Conservation (phyloP, 2,329 filamentous ascomycete genomes). For the Phaeoacremonium minimum region DNA sequence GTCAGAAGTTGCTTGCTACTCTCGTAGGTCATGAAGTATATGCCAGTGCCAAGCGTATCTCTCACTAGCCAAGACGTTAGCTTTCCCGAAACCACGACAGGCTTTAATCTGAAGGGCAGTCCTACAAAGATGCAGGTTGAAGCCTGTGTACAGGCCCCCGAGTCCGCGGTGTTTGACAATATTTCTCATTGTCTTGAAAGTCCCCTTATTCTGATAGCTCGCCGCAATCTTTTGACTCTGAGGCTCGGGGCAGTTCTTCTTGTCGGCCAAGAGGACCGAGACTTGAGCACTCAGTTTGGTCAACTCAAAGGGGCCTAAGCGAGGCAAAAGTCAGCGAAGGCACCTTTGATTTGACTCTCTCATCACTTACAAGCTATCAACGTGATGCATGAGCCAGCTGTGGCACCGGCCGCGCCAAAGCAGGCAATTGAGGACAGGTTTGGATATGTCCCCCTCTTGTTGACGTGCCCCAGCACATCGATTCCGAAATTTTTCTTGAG, state of each 20-base stretch:
- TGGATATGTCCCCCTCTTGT: conserved; percentile 65
- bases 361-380: conserved; percentile 64
- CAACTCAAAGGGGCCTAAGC: conserved; percentile 74
- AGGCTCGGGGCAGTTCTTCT: conserved; percentile 37
- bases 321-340: background rate
- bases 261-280: conserved; percentile 68
- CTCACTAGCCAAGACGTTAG: conserved; percentile 48
- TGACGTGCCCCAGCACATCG: conserved; percentile 71
- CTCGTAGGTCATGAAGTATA: conserved; percentile 89
- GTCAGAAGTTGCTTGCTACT: conserved; percentile 78
- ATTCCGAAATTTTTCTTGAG: conserved; percentile 62
- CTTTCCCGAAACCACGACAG: background rate
- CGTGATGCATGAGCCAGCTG: conserved; percentile 75
- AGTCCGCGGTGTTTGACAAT: conserved; percentile 72
- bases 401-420: conserved; percentile 74
- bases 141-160: conserved; percentile 74
- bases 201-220: conserved; percentile 76
- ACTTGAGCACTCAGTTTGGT: conserved; percentile 88
- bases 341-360: background rate
- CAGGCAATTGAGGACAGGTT: conserved; percentile 70
- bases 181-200: conserved; percentile 69
- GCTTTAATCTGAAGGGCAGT: conserved; percentile 7
- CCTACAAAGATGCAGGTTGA: conserved; percentile 73
- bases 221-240: conserved; percentile 56
- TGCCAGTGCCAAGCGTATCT: conserved; percentile 77